Percentiles rank a stretch among this genome's conserved stretches.
Conservation (phyloP, 495 filamentous ascomycete genomes). For the Penicillium dipodomyicola region DNA sequence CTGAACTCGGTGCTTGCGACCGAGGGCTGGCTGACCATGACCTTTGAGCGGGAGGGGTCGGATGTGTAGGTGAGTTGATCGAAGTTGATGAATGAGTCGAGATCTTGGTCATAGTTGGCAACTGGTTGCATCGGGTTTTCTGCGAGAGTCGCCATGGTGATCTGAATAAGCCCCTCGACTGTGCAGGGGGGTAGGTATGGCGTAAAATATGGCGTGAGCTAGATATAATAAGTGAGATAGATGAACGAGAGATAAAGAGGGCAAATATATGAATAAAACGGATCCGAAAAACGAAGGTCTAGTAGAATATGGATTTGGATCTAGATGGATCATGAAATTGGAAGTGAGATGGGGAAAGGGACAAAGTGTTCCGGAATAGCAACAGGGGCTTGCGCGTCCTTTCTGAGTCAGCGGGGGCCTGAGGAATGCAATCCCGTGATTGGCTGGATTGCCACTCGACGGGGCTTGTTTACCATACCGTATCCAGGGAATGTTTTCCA, state of each 20-base stretch:
- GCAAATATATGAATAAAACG: constrained; percentile 3
- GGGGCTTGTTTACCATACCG: constrained; percentile 14
- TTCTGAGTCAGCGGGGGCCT: constrained; percentile 33
- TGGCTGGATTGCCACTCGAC: constrained; percentile 15
- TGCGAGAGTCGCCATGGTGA: constrained; percentile 43
- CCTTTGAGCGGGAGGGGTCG: constrained; percentile 42
- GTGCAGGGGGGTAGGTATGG: neutral
- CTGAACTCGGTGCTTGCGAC: constrained; percentile 41
- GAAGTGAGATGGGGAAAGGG: constrained; percentile 11
- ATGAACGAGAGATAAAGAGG: constrained; percentile 9
- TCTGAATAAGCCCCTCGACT: constrained; percentile 7
- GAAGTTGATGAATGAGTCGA: constrained; percentile 51
- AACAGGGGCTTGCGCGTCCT: constrained; percentile 41
- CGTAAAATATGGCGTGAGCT: neutral
- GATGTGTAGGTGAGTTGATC: constrained; percentile 48
- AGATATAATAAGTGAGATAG: constrained; percentile 3
- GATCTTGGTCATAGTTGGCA: constrained; percentile 44
- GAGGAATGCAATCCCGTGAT: neutral
- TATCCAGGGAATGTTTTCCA: constrained; percentile 2
- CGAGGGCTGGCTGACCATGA: constrained; percentile 37
- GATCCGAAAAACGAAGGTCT: constrained; percentile 10
- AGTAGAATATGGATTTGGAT: constrained; percentile 10
- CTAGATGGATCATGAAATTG: constrained; percentile 13
- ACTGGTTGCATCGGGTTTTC: constrained; percentile 35
- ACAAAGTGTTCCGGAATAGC: constrained; percentile 30